These are phyloP conservation scores for Angophora floribunda DNA, from an alignment of 345 rosid species.

Conservation along the genomic window DNA sequence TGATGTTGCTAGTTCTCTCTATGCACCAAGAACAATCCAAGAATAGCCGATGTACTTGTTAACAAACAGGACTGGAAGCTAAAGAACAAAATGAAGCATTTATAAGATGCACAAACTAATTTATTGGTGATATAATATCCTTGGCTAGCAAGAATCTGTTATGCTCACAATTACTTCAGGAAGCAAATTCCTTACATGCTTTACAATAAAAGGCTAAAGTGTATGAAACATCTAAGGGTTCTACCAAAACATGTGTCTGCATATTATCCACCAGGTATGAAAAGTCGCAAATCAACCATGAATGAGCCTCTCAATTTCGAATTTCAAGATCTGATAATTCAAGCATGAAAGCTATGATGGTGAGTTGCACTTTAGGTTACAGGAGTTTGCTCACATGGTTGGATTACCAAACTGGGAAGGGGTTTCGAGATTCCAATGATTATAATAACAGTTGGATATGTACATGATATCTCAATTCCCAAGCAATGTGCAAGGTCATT, in stretches of 20 bases:
- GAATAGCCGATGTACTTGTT: not conserved
- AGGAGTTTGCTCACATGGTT: not conserved
- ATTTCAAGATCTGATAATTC: not conserved
- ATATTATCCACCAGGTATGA: not conserved
- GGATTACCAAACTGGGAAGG: not conserved
- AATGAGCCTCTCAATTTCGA: not conserved
- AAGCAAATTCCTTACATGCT: not conserved
- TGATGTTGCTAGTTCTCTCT: constrained; percentile 21
- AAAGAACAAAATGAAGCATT: not conserved
- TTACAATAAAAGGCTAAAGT: not conserved
- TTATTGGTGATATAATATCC: not conserved
- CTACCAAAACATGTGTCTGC: not conserved
- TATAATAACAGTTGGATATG: not conserved
- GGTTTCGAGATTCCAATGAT: not conserved
- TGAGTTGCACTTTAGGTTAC: not conserved
- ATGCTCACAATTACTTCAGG: not conserved
- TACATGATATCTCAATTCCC: not conserved
- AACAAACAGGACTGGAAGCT: not conserved
- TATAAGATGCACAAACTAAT: not conserved
- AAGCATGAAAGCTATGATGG: not conserved
- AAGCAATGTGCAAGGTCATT: not conserved
- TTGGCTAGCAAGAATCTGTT: not conserved
- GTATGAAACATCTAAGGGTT: not conserved
- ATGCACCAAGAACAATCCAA: constrained; percentile 4
- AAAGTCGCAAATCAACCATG: not conserved